Conservation (phyloP, 2,329 filamentous ascomycete species). For the Clonostachys rosea region DNA sequence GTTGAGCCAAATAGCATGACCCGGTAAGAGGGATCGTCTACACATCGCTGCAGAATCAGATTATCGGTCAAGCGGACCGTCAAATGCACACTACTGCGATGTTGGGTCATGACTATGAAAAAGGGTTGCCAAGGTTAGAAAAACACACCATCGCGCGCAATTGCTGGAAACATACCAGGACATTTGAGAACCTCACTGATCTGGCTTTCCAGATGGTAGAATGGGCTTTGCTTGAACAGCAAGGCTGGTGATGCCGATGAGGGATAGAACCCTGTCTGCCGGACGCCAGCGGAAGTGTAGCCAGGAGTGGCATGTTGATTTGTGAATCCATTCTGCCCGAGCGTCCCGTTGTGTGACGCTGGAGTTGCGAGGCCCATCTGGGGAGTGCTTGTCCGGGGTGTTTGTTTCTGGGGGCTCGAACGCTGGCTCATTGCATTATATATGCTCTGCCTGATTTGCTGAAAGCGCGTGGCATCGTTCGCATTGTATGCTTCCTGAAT, state of each 20-base stretch:
- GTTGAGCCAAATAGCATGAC: constrained; percentile 82
- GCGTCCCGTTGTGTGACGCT: neutral
- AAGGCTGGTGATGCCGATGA: constrained; percentile 5
- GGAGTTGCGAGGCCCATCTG: neutral
- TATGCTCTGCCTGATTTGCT: constrained; percentile 37
- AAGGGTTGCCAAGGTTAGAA: constrained; percentile 15
- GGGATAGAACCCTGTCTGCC: no score
- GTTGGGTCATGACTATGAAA: constrained; percentile 49
- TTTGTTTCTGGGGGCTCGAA: constrained; percentile 14
- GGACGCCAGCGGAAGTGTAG: no score
- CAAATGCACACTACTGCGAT: constrained; percentile 4
- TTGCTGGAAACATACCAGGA: constrained; percentile 54
- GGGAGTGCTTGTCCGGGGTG: neutral
- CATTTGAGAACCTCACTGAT: constrained; percentile 64
- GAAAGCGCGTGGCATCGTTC: constrained; percentile 32
- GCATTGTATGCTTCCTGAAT: constrained; percentile 33
- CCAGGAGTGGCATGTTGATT: neutral
- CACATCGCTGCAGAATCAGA: constrained; percentile 48
- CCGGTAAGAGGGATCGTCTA: constrained; percentile 56
- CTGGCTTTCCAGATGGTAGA: constrained; percentile 67
- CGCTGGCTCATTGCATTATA: constrained; percentile 21
- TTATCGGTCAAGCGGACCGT: constrained; percentile 43
- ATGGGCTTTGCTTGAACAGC: constrained; percentile 70
- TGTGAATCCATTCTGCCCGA: neutral
- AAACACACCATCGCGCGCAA: neutral